These are phyloP conservation scores for Chaetomiaceae sp. DNA, from an alignment of 2,329 filamentous ascomycete genomes.

Conservation along the genomic window DNA sequence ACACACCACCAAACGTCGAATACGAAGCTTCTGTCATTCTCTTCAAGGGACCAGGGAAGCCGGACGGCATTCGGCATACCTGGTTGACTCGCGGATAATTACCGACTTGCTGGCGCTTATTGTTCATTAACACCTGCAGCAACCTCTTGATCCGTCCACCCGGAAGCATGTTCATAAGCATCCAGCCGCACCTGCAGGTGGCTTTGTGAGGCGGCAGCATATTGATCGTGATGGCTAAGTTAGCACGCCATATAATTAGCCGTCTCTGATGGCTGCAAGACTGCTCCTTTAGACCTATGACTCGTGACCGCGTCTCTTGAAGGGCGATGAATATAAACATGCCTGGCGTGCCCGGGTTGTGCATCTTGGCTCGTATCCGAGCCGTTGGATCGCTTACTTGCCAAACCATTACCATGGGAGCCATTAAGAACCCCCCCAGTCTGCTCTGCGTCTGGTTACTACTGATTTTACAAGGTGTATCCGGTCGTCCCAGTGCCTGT, in stretches of 20 bases:
- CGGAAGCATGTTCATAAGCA: background rate
- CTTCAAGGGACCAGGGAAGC: no score
- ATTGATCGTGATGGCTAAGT: background rate
- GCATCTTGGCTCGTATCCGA: background rate
- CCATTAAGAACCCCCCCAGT: background rate
- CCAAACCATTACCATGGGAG: background rate
- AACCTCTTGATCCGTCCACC: background rate
- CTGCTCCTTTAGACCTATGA: background rate
- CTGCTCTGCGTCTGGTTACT: background rate
- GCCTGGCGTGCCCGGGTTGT: no score
- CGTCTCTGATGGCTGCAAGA: background rate
- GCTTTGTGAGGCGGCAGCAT: background rate
- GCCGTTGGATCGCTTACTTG: background rate
- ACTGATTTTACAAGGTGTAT: background rate
- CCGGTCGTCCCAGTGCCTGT: background rate
- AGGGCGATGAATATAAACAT: background rate
- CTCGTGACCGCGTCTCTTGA: background rate
- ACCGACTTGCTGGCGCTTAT: background rate
- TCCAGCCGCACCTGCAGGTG: background rate
- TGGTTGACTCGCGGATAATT: conserved; percentile 32
- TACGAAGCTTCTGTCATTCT: no score
- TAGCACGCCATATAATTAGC: background rate
- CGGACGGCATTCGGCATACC: no score
- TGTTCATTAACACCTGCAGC: background rate
- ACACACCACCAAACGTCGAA: no score